Percentiles rank a stretch among this genome's conserved stretches.
phyloP scores from a whole-genome alignment of 257 asterid genomes.

The Forsythia suspensa region DNA sequence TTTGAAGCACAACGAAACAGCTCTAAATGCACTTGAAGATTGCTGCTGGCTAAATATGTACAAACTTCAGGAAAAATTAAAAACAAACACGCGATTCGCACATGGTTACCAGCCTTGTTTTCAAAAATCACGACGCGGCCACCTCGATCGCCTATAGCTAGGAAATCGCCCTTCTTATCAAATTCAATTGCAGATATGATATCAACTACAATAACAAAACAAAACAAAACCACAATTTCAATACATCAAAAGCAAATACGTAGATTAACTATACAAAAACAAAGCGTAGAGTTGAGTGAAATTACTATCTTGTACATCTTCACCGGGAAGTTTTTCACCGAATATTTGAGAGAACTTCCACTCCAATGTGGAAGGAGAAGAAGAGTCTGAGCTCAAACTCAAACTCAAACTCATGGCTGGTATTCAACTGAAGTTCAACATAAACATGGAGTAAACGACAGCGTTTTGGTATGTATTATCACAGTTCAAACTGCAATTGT shows the following conservation, averaged over 20 bases:
- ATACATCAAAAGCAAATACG: background rate
- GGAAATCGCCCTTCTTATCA: conserved; percentile 62
- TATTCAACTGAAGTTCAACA: background rate
- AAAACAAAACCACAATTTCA: conserved; percentile 11
- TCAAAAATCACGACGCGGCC: conserved; percentile 79
- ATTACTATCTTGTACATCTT: conserved; percentile 62
- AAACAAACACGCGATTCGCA: conserved; percentile 32
- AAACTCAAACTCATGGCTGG: conserved; percentile 38
- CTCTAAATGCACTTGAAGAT: background rate
- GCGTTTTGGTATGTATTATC: background rate
- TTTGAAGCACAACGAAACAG: too few species aligned
- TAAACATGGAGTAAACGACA: background rate
- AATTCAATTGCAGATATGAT: conserved; percentile 69
- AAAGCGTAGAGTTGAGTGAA: background rate
- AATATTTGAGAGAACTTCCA: conserved; percentile 83
- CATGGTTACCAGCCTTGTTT: conserved; percentile 51
- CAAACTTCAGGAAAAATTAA: background rate
- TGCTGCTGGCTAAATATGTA: background rate
- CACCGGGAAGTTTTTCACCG: conserved; percentile 65
- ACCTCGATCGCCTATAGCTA: conserved; percentile 84
- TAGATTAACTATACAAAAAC: background rate
- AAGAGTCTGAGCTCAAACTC: conserved; percentile 32
- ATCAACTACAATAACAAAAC: conserved; percentile 52
- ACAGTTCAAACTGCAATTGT: background rate
- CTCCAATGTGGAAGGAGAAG: conserved; percentile 38